A percentile compares a stretch with the other conserved stretches of the same genome.
phyloP scores from a whole-genome alignment of 1,139 yeast species.

The Nakaseomyces bracarensis region DNA sequence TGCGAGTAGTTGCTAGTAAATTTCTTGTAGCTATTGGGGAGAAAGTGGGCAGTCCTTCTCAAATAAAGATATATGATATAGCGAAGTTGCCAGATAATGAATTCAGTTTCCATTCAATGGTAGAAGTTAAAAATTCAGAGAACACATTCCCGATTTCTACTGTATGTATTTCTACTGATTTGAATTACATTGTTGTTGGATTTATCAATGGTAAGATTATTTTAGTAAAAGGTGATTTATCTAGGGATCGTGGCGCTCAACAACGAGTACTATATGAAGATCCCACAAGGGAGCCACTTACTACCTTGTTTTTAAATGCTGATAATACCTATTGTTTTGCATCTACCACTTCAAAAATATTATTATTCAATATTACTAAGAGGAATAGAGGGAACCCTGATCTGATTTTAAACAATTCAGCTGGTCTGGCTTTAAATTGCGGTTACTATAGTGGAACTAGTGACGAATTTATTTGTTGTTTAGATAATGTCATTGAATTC shows the following conservation, averaged over 20 bases:
- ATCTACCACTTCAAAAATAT: slow-evolving; percentile 48
- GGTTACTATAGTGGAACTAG: slow-evolving; percentile 34
- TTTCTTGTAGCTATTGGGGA: slow-evolving; percentile 67
- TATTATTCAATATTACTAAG: slow-evolving; percentile 73
- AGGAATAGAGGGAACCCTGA: slow-evolving; percentile 65
- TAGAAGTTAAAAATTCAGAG: slow-evolving; percentile 41
- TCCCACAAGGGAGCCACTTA: slow-evolving; percentile 60
- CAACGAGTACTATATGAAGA: slow-evolving; percentile 68
- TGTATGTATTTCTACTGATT: slow-evolving; percentile 47
- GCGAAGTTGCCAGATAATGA: slow-evolving; percentile 38
- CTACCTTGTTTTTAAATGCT: slow-evolving; percentile 44
- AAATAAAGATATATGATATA: slow-evolving; percentile 68
- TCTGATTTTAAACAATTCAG: slow-evolving; percentile 47
- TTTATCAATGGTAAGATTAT: slow-evolving; percentile 82
- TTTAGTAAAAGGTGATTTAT: slow-evolving; percentile 75
- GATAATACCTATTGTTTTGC: slow-evolving; percentile 23
- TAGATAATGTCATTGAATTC: slow-evolving; percentile 31
- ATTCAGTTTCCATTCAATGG: slow-evolving; percentile 37
- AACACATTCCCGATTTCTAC: slow-evolving; percentile 71
- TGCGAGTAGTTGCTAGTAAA: slow-evolving; percentile 42
- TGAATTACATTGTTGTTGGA: slow-evolving; percentile 69
- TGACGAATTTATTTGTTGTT: slow-evolving; percentile 29
- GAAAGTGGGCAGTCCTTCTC: slow-evolving; percentile 58
- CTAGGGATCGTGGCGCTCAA: slow-evolving; percentile 83
- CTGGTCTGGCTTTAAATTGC: slow-evolving; percentile 72